These are phyloP conservation scores for Bryoglossum gracile DNA, from an alignment of 495 filamentous ascomycete genomes.

Conservation along the genomic window DNA sequence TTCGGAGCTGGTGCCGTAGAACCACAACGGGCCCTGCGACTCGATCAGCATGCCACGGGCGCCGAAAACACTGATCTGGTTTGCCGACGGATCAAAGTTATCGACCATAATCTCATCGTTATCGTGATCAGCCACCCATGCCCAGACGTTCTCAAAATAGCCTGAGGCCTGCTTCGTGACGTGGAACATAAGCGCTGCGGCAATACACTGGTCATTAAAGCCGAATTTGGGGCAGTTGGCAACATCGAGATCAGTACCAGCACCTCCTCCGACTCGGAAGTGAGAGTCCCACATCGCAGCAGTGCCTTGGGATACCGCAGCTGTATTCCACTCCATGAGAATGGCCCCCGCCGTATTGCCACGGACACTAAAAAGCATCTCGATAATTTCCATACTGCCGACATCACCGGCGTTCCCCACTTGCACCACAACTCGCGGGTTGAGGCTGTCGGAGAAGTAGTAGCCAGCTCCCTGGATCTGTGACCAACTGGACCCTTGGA, in stretches of 20 bases:
- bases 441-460: slow-evolving; percentile 37
- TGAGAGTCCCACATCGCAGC: slow-evolving; percentile 35
- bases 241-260: slow-evolving; percentile 32
- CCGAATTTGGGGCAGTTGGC: slow-evolving; percentile 30
- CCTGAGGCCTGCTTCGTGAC: slow-evolving; percentile 39
- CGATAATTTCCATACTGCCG: slow-evolving; percentile 42
- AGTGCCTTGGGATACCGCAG: slow-evolving; percentile 7
- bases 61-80: no score
- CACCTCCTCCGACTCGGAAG: slow-evolving; percentile 37
- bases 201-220: slow-evolving; percentile 30
- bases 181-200: slow-evolving; percentile 42
- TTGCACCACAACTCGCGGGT: slow-evolving; percentile 45
- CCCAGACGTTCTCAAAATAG: slow-evolving; percentile 57
- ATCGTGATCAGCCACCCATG: slow-evolving; percentile 49
- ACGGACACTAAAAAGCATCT: slow-evolving; percentile 21
- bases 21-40: slow-evolving; percentile 48
- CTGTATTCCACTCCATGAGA: slow-evolving; percentile 28
- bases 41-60: no score
- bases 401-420: slow-evolving; percentile 44
- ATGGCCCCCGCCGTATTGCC: slow-evolving; percentile 15
- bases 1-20: slow-evolving; percentile 67
- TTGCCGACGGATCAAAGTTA: no score
- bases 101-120: no score
- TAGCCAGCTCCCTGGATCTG: slow-evolving; percentile 50
- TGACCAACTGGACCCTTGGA: slow-evolving; percentile 45